These are phyloP conservation scores for Scortechinia acanthostroma DNA, from an alignment of 2,329 filamentous ascomycete species.

Conservation along the genomic window DNA sequence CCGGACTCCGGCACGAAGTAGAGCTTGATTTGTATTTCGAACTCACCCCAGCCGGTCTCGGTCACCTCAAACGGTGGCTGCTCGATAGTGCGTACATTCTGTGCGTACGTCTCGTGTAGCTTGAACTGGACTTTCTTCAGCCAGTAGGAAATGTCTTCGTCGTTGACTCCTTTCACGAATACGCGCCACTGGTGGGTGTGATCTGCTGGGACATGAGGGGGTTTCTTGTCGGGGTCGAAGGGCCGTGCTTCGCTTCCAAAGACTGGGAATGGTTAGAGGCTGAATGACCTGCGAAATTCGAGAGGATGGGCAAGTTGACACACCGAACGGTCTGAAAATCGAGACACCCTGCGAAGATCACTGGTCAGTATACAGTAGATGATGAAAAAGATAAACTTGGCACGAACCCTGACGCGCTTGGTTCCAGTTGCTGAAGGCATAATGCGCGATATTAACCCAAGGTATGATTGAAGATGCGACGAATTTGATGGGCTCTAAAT, in stretches of 20 bases:
- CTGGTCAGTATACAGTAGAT: no score
- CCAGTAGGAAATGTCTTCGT: constrained; percentile 59
- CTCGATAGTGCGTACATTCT: constrained; percentile 55
- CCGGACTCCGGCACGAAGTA: constrained; percentile 56
- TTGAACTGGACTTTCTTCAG: constrained; percentile 68
- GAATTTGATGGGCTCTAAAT: no score
- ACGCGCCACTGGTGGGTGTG: constrained; percentile 67
- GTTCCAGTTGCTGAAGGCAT: constrained; percentile 1
- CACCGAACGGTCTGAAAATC: not conserved
- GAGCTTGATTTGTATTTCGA: constrained; percentile 60
- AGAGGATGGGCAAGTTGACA: no score
- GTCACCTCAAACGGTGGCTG: constrained; percentile 57
- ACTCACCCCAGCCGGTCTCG: constrained; percentile 66
- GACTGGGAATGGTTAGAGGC: constrained; percentile 10
- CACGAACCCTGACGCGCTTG: not conserved
- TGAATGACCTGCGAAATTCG: not conserved
- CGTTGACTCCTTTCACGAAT: constrained; percentile 55
- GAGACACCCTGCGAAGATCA: not conserved
- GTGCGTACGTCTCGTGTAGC: constrained; percentile 62
- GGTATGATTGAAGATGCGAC: no score
- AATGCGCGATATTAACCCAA: no score
- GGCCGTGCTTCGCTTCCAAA: constrained; percentile 47
- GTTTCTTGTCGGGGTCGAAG: constrained; percentile 44
- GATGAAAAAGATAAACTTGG: no score
- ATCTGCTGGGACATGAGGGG: constrained; percentile 46